Base-by-base conservation (phyloP, 2,329 filamentous ascomycete species). In the Diaporthe nobilis region DNA sequence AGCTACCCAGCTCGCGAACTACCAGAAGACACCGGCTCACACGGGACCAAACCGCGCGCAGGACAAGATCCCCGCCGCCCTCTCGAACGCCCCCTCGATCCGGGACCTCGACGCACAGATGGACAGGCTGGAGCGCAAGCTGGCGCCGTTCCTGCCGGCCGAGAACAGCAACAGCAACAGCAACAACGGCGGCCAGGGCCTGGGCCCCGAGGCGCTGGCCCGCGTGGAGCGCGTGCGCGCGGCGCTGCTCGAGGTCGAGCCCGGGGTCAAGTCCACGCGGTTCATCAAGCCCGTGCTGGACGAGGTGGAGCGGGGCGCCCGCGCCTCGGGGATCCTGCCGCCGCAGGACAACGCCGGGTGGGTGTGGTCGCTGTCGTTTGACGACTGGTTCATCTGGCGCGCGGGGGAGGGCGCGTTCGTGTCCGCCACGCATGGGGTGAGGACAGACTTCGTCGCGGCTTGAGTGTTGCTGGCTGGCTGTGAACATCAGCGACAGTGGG, bases 301-400 rank as follows among this genome's bases (percentile, higher is more conserved):
- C 22, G 28, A 10, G 9, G 58, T 75, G n/a, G 73, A 72, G 68
- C 49, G 39, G 20, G 73, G 42, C 17, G 68, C 68, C 9, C 73
- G 67, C 4, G 73, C 4, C 47, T 58, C 73, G 17, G 47, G 73
- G 22, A 28, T 75, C 28, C 49, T 75, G 5, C 73, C 73, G 31
- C 73, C 73, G 15, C 3, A 44, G 60, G 70, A 73, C 31, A 42
- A 25, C 39, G 4, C 31, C 42, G 74, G 74, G 2, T 75, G 74
- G 74, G 68, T 71, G 6, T 75, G 74, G 70, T 49, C 39, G 49
- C 72, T 63, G 31, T 53, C n/a, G 8, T 67, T 61, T 17, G 71
- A 70, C 25, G 74, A 70, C 60, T 75, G 74, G 74, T 73, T 75
- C 71, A 63, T 71, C 39, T 75, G 73, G 73, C 37, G 55, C 2